Base-by-base conservation (phyloP, 306 rosid genomes). In the Vigna reflexopilosa region DNA sequence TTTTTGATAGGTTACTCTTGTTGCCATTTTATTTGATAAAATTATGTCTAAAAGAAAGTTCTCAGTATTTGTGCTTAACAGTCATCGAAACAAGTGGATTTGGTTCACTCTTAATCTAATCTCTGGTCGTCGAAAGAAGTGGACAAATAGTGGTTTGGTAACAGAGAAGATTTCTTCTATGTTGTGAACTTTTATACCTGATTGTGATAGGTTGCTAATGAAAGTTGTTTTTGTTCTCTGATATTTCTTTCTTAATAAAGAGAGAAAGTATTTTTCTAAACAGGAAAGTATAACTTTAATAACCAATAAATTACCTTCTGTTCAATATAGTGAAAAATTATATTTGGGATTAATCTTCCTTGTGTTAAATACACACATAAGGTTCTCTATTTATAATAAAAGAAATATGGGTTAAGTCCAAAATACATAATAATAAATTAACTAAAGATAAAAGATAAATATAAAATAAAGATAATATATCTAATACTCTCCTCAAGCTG, bases 1-100 rank as follows among this genome's bases (percentile, higher is more conserved):
- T 45, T 75, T 66, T 58, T 14, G 70, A 24, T 15, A 9, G 10
- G 44, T 42, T 57, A 42, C 40, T 20, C 67, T 20, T 12, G 38
- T 56, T 72, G 26, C 36, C 30, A 15, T 74, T 45, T 42, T 26
- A 42, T 59, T 59, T 57, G 68, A 57, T 57, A 57, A 24, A 34
- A 36, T 54, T 52, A 13, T 55, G 22, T 72, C 30, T 32, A 8
- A 20, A 72, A 36, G 47, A 17, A 17, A 36, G 54, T 54, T 12
- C 76, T 34, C 19, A 36, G 36, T 51, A 36, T 17, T 36, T 26
- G 19, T 51, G 13, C 50, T 34, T 44, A 50, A n/a, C 50, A 50
- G 42, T 36, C 28, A 36, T 1, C 9, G 42, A 36, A 36, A 36
- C 8, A 36, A 36, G 42, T 6, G 7, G 40, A 34, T 34, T 34